Evolutionary conservation across 352 stramenopile species (phyloP).

Genomic region (Globisporangium yorkense): DNA sequence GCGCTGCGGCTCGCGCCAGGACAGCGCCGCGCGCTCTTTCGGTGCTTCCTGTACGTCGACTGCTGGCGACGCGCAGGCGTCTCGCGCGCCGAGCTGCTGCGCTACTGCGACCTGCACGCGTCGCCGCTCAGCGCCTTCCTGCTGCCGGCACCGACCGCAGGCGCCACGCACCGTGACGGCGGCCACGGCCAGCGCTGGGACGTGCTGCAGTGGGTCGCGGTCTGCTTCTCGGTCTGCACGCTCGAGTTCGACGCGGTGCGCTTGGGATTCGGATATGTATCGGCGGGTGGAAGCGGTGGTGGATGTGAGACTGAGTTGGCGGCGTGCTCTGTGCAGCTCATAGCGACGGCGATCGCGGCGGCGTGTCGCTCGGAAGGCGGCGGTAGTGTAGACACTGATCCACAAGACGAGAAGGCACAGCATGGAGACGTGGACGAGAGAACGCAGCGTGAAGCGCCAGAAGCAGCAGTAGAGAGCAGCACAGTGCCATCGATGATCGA

Average conservation of each 20-base stretch:
- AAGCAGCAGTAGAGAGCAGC: not conserved
- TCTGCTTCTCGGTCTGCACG: conserved; percentile 61
- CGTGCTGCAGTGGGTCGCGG: conserved; percentile 42
- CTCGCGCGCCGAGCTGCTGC: conserved; percentile 42
- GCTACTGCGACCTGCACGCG: conserved; percentile 42
- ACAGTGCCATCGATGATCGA: too few species aligned
- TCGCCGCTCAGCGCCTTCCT: conserved; percentile 29
- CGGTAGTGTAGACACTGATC: not conserved
- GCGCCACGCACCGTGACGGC: conserved; percentile 28
- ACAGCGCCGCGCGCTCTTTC: conserved; percentile 57
- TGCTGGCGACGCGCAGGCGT: conserved; percentile 46
- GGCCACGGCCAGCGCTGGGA: conserved; percentile 41
- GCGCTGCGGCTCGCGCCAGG: conserved; percentile 40
- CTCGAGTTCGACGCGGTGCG: conserved; percentile 23
- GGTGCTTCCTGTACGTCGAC: conserved; percentile 57
- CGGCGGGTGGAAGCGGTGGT: not conserved
- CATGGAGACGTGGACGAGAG: not conserved
- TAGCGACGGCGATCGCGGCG: conserved; percentile 19
- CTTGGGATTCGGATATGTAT: not conserved
- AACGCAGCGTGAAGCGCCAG: not conserved
- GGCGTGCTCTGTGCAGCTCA: conserved; percentile 15
- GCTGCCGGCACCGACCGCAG: conserved; percentile 19
- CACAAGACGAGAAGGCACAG: not conserved
- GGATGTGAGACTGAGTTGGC: not conserved
- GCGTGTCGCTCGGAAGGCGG: not conserved